Conservation (phyloP, 352 stramenopile genomes). For the Plasmopara viticola region DNA sequence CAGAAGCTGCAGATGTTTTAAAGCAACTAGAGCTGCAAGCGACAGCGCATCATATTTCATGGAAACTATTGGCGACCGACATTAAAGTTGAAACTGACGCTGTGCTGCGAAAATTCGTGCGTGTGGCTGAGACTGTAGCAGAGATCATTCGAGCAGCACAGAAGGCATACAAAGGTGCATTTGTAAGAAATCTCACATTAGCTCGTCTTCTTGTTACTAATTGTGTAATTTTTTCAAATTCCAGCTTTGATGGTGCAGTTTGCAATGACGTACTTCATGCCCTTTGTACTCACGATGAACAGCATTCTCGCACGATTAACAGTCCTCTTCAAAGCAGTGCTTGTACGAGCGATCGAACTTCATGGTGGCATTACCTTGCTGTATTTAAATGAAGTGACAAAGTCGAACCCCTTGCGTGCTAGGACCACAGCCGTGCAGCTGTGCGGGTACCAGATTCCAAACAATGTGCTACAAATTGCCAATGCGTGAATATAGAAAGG, state of each 20-base stretch:
- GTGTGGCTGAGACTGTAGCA: constrained; percentile 20
- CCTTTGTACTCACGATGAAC: constrained; percentile 74
- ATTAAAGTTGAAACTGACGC: constrained; percentile 49
- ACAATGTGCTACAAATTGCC: constrained; percentile 38
- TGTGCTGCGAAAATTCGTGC: constrained; percentile 39
- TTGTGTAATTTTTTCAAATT: not conserved
- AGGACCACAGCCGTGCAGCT: constrained; percentile 67
- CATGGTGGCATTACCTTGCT: constrained; percentile 63
- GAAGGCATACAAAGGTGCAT: constrained; percentile 67
- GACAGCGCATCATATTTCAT: constrained; percentile 67
- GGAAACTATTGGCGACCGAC: constrained; percentile 59
- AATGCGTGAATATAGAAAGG: constrained; percentile 36
- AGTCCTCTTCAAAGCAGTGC: constrained; percentile 52
- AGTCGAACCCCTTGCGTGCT: constrained; percentile 74
- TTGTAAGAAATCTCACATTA: not conserved
- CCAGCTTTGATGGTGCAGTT: constrained; percentile 65
- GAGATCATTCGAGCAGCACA: constrained; percentile 52
- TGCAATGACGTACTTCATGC: constrained; percentile 85
- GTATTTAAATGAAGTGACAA: constrained; percentile 75
- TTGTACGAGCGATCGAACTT: constrained; percentile 53
- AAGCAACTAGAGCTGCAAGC: constrained; percentile 35
- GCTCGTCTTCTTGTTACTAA: constrained; percentile 2
- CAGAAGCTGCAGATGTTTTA: constrained; percentile 34
- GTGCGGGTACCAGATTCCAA: constrained; percentile 50
- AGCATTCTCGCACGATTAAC: constrained; percentile 60